Evolutionary conservation across 352 stramenopile genomes (phyloP), one percentile per base, ranked within the genome.

Genomic region (Pythium utonaiense): DNA sequence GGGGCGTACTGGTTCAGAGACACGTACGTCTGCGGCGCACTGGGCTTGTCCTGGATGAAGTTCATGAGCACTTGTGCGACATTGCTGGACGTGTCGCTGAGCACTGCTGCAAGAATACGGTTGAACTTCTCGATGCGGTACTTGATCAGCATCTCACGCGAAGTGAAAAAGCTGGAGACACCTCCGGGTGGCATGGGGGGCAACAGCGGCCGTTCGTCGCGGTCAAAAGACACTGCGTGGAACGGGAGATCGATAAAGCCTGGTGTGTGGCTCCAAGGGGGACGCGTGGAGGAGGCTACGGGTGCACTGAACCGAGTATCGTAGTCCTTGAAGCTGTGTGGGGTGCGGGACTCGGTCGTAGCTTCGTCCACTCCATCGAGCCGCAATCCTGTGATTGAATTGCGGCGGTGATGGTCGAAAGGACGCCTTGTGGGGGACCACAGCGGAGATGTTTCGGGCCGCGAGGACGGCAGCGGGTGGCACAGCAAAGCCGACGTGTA

Each of bases 31-130:
- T 73, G 73, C 45, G 78, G 77, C 1, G 68, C 69, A 36, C 75
- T 81, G 0, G 83, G 83, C 25, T 87, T 88, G 60, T 92, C 80
- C 58, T 92, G 80, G 53, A 92, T 89, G 48, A 92, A 90, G 45
- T 80, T 80, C 72, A 80, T 85, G 33, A 92, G 71, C 61, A 83
- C 51, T n/a, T 66, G 75, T 19, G 78, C 75, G 53, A 92, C 83
- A 7, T 74, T 64, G 16, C 60, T 70, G 6, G 77, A 87, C 40
- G 69, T 74, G 64, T 89, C 80, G 45, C 78, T 85, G 65, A 92
- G 75, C 21, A 84, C 80, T 3, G 83, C 83, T 1, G 81, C 78
- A 44, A 90, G 49, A 21, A 89, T 86, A 47, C 71, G 60, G 61
- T 92, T 90, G 61, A 92, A 92, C 56, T 80, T 70, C 47, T 83